phyloP scores from a whole-genome alignment of 2,329 filamentous ascomycete genomes.

The Claviceps spartinae region DNA sequence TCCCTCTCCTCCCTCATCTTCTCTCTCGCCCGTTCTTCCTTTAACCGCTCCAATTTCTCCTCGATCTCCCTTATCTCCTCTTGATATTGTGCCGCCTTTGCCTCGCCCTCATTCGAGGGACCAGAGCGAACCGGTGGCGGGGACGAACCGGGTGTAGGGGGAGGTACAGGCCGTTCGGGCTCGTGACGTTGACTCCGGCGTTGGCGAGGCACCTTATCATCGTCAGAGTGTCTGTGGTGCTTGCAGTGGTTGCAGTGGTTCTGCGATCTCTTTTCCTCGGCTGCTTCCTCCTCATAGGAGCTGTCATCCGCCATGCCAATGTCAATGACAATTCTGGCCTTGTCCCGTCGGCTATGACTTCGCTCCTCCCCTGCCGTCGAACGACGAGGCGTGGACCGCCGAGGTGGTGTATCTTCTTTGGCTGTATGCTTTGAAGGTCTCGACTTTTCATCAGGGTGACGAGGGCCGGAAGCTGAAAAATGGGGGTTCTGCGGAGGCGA shows the following conservation, averaged over 20 bases:
- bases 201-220: background rate
- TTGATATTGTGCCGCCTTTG: conserved; percentile 7
- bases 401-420: background rate
- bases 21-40: conserved; percentile 14
- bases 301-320: conserved; percentile 10
- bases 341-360: conserved; percentile 21
- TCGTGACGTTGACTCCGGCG: no score
- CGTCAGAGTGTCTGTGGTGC: conserved; percentile 15
- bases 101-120: no score
- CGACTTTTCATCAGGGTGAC: no score
- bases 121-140: no score
- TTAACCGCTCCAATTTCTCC: conserved; percentile 18
- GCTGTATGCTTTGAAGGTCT: no score
- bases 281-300: no score
- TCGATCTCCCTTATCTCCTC: conserved; percentile 20
- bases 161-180: no score
- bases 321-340: conserved; percentile 16
- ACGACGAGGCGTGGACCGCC: conserved; percentile 12
- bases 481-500: no score
- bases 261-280: no score
- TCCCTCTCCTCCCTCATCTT: conserved; percentile 19
- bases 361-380: conserved; percentile 12
- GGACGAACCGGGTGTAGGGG: no score
- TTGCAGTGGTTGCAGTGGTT: conserved; percentile 22
- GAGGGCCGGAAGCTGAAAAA: no score